phyloP scores from a whole-genome alignment of 169 alveolate species.

The Plasmodium gonderi region DNA sequence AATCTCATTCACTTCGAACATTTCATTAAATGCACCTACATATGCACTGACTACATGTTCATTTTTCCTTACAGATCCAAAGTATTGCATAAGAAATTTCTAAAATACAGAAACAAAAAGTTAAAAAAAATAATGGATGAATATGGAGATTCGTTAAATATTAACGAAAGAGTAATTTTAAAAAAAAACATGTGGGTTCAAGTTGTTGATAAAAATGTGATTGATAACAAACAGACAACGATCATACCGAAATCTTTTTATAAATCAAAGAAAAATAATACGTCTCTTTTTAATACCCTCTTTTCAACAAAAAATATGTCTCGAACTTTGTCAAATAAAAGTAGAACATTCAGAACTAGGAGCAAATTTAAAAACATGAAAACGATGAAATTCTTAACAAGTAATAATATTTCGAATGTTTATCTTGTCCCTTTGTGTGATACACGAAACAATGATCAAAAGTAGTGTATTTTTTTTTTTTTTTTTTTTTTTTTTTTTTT shows the following conservation, averaged over 20 bases:
- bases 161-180: conserved; percentile 62
- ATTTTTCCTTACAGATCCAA: conserved; percentile 22
- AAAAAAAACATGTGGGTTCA: conserved; percentile 75
- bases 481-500: no score
- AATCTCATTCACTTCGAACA: background rate
- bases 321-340: conserved; percentile 68
- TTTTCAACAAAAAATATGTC: conserved; percentile 60
- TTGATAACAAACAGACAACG: conserved; percentile 64
- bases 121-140: conserved; percentile 68
- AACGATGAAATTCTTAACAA: conserved; percentile 70
- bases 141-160: conserved; percentile 57
- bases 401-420: conserved; percentile 5
- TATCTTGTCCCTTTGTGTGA: background rate
- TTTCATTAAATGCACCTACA: background rate
- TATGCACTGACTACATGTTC: background rate
- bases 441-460: background rate
- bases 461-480: background rate
- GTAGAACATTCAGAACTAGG: conserved; percentile 63
- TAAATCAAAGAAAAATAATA: conserved; percentile 64
- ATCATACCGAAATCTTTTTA: conserved; percentile 68
- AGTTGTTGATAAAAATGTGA: conserved; percentile 45
- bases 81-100: conserved; percentile 39
- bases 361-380: conserved; percentile 57
- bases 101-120: conserved; percentile 64
- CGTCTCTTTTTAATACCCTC: conserved; percentile 50